These are phyloP conservation scores for Pisolithus albus DNA, from an alignment of 768 basidiomycete genomes.

Conservation along the genomic window DNA sequence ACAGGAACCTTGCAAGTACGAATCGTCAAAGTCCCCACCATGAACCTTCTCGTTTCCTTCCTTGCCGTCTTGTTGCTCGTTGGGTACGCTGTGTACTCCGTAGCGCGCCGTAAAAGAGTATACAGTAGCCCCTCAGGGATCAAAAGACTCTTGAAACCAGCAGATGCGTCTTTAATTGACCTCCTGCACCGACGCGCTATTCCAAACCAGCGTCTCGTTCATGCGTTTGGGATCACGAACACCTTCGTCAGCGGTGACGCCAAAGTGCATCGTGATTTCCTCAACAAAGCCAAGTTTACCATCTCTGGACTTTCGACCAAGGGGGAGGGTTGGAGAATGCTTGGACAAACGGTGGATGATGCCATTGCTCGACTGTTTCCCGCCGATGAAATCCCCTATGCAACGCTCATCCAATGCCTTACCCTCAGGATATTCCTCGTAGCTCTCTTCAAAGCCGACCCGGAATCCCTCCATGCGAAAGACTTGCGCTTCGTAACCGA, in stretches of 20 bases:
- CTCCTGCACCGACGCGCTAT: slow-evolving; percentile 15
- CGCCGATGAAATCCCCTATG: slow-evolving; percentile 18
- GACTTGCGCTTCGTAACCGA: slow-evolving; percentile 35
- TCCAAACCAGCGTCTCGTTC: slow-evolving; percentile 19
- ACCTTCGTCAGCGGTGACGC: slow-evolving; percentile 44
- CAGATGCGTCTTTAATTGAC: slow-evolving; percentile 1
- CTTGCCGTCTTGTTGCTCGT: background rate
- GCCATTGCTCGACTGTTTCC: slow-evolving; percentile 12
- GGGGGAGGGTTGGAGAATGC: slow-evolving; percentile 8
- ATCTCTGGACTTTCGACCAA: slow-evolving; percentile 7
- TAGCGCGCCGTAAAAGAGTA: slow-evolving; percentile 2
- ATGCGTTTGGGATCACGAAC: slow-evolving; percentile 32
- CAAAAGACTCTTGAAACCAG: slow-evolving; percentile 12
- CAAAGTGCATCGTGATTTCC: slow-evolving; percentile 23
- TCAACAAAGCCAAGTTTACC: slow-evolving; percentile 15
- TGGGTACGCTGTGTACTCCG: background rate
- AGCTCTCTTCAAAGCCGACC: slow-evolving; percentile 30
- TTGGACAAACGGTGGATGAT: slow-evolving; percentile 12
- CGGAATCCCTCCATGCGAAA: slow-evolving; percentile 21
- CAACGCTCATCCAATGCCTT: slow-evolving; percentile 36
- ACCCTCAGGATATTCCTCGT: slow-evolving; percentile 40
- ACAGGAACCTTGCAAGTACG: background rate
- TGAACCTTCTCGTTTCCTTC: background rate
- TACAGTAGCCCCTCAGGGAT: slow-evolving; percentile 7
- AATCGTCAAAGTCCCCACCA: background rate